Evolutionary conservation across 2,329 filamentous ascomycete species (phyloP), one percentile per base, ranked within the genome.

Genomic region (Phaeosphaeriaceae sp.): DNA sequence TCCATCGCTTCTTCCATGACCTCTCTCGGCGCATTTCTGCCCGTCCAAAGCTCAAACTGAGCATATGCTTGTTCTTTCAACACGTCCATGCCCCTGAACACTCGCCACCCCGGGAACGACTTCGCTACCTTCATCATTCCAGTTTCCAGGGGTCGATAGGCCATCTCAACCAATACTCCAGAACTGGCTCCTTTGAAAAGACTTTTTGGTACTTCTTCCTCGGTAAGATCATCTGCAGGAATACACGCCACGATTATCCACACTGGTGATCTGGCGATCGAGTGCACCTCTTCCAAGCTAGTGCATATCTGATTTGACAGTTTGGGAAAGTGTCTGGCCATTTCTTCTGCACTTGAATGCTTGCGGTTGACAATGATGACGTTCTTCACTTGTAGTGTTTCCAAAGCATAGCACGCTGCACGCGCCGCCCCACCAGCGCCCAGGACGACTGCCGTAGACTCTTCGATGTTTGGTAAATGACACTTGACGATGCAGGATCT

Each of bases 1-100:
- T 43, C 15, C 40, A 43, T 43, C 6, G 40, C 40, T 21, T 43
- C 40, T 43, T 43, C 40, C 40, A 43, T 43, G 17, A 43, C 19
- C 6, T 43, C 40, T n/a, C 5, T 43, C 17, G 40, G 40, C 15
- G 40, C 40, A 17, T 43, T 15, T 21, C 17, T 49, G 40, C 47
- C 91, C 0, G 91, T 93, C 73, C 94, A 92, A 2, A 94, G 78
- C 76, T 94, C 91, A 70, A 94, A 94, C 68, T 94, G 91, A 1
- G 91, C 91, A 76, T 91, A 91, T 0, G 89, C 91, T 72, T 94
- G 91, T 73, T 94, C 91, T 0, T 90, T 90, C 15, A 94, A 77
- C 49, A 93, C 83, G 67, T 94, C 91, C 13, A 94, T 79, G 0
- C 91, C 91, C 23, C 42, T 52, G 15, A 49, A 52, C n/a, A 52